Evolutionary conservation across 148 eudicot species (phyloP).

Genomic region (Vaccinium myrtillus): DNA sequence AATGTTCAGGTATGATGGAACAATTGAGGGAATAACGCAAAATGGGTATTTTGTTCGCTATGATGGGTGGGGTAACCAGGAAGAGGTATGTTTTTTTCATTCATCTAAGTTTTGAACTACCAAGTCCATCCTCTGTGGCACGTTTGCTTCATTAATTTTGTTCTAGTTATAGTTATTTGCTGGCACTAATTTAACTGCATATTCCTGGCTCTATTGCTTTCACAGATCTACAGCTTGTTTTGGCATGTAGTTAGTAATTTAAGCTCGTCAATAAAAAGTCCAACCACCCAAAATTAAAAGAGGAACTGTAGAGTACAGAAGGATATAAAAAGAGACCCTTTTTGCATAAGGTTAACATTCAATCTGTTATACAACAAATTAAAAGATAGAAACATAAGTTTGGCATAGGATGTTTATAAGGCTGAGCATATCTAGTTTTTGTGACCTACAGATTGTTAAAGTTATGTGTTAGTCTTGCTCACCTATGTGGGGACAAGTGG

Average conservation of each 20-base stretch:
- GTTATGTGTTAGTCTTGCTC: neutral
- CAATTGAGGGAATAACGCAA: conserved; percentile 63
- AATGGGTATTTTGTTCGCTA: conserved; percentile 75
- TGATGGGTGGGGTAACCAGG: conserved; percentile 90
- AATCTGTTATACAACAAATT: neutral
- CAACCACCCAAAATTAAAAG: neutral
- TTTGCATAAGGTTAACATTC: neutral
- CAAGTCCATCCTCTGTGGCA: neutral
- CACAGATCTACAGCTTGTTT: neutral
- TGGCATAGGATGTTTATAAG: neutral
- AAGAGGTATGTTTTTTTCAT: conserved; percentile 62
- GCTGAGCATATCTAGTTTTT: neutral
- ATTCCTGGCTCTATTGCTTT: neutral
- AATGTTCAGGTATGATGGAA: conserved; percentile 87
- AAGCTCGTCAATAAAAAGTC: neutral
- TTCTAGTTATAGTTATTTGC: neutral
- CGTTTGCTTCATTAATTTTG: neutral
- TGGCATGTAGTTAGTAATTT: neutral
- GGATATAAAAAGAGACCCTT: neutral
- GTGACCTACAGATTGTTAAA: neutral
- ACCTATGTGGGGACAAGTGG: neutral
- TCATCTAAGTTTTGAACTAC: neutral
- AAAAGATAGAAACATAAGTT: neutral
- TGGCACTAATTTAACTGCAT: neutral
- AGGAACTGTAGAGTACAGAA: neutral